Evolutionary conservation across 805 yeast species (phyloP).

Genomic region (Lachancea sp.): DNA sequence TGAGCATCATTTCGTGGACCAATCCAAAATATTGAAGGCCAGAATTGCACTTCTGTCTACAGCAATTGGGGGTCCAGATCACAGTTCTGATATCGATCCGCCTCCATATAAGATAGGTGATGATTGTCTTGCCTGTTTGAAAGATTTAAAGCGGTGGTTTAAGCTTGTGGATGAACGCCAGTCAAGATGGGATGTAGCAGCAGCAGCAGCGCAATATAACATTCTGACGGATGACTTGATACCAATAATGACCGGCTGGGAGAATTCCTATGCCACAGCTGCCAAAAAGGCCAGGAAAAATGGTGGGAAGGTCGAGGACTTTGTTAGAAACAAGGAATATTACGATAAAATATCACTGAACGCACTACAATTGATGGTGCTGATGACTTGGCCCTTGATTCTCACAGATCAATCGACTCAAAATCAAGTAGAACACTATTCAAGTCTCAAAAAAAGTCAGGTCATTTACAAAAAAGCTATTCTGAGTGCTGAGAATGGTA

Average conservation of each 20-base stretch:
- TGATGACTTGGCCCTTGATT: constrained; percentile 80
- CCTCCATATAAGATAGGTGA: constrained; percentile 74
- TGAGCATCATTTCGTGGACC: not conserved
- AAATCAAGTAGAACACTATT: constrained; percentile 51
- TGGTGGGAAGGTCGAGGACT: constrained; percentile 15
- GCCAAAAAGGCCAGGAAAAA: constrained; percentile 16
- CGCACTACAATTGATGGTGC: constrained; percentile 71
- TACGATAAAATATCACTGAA: constrained; percentile 61
- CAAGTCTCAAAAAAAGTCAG: constrained; percentile 61
- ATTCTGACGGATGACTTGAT: constrained; percentile 67
- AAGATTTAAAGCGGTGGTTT: constrained; percentile 86
- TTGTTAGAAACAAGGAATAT: constrained; percentile 26
- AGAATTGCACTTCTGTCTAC: constrained; percentile 77
- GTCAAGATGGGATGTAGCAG: constrained; percentile 71
- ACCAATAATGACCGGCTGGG: constrained; percentile 73
- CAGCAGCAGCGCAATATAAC: constrained; percentile 78
- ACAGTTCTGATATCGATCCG: constrained; percentile 40
- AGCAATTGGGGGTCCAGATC: constrained; percentile 88
- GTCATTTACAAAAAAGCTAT: constrained; percentile 63
- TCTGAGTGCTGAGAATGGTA: constrained; percentile 51
- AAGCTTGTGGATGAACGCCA: constrained; percentile 71
- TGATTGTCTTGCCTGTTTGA: constrained; percentile 68
- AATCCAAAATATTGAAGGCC: constrained; percentile 42
- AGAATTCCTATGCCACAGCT: constrained; percentile 32
- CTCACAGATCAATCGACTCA: constrained; percentile 53